Percentiles rank a stretch among this genome's conserved stretches.
These are phyloP conservation scores for Mycena sanguinolenta DNA, from an alignment of 768 basidiomycete genomes.

Conservation along the genomic window DNA sequence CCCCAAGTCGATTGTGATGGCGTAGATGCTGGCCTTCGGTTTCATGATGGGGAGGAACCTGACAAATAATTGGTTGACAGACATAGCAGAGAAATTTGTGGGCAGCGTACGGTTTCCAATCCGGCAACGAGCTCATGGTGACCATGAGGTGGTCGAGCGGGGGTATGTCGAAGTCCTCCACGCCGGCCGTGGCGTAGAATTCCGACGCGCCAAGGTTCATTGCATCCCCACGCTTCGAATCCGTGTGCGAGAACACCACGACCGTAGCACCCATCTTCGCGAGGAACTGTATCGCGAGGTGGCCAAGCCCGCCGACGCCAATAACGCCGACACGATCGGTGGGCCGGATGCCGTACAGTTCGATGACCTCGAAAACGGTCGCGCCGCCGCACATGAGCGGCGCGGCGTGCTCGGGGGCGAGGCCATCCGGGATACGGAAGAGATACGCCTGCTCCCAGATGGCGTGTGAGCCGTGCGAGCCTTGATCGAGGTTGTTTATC, in stretches of 20 bases:
- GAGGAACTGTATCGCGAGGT: conserved; percentile 54
- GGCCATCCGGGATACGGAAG: conserved; percentile 49
- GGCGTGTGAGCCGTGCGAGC: conserved; percentile 46
- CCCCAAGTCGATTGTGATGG: conserved; percentile 10
- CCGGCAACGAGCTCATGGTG: conserved; percentile 39
- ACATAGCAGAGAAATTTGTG: neutral
- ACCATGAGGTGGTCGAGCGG: conserved; percentile 48
- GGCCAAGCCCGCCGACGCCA: conserved; percentile 54
- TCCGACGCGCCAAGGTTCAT: conserved; percentile 48
- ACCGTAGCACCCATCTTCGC: conserved; percentile 56
- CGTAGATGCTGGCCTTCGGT: conserved; percentile 28
- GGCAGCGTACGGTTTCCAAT: conserved; percentile 28
- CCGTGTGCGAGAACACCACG: conserved; percentile 50
- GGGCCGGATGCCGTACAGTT: conserved; percentile 15
- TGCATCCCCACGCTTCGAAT: conserved; percentile 50
- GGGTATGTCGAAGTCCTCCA: conserved; percentile 40
- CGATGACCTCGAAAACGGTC: conserved; percentile 22
- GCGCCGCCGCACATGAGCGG: conserved; percentile 46
- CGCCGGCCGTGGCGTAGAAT: conserved; percentile 48
- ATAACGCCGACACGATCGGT: conserved; percentile 44
- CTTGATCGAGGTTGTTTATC: conserved; percentile 42
- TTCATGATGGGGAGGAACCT: conserved; percentile 30
- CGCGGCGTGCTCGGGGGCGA: conserved; percentile 48
- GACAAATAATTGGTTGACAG: neutral
- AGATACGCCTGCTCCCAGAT: conserved; percentile 50